Conservation (phyloP, 129 eudicot species). For the Flaveria linearis region DNA sequence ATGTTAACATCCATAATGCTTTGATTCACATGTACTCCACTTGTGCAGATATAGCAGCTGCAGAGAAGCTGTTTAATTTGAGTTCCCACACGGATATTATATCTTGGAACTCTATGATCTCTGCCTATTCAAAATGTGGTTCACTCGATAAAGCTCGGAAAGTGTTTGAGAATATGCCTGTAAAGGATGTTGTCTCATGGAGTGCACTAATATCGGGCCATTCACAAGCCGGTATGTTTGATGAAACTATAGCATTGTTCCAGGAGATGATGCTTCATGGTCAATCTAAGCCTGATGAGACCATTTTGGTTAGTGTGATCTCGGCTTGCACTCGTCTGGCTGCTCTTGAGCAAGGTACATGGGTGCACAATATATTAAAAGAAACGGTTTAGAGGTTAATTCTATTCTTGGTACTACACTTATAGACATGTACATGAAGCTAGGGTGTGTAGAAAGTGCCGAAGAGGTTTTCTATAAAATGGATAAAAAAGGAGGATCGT, state of each 20-base stretch:
- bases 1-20: constrained; percentile 69
- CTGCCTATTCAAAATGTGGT: constrained; percentile 72
- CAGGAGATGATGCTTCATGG: constrained; percentile 69
- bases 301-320: constrained; percentile 65
- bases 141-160: constrained; percentile 50
- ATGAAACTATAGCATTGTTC: constrained; percentile 54
- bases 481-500: constrained; percentile 73
- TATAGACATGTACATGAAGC: constrained; percentile 86
- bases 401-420: constrained; percentile 73
- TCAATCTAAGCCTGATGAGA: constrained; percentile 66
- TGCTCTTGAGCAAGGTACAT: constrained; percentile 68
- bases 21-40: constrained; percentile 71
- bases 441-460: constrained; percentile 70
- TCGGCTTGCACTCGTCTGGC: constrained; percentile 71
- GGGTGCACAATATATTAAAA: constrained; percentile 62
- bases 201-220: constrained; percentile 78
- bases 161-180: constrained; percentile 66
- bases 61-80: constrained; percentile 52
- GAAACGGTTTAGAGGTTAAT: constrained; percentile 47
- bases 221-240: constrained; percentile 47
- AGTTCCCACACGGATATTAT: constrained; percentile 56
- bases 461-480: constrained; percentile 54
- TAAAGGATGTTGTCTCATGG: constrained; percentile 78
- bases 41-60: constrained; percentile 52
- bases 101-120: constrained; percentile 86